A percentile compares a stretch with the other conserved stretches of the same genome.
These are phyloP conservation scores for Naganishia onofrii DNA, from an alignment of 768 basidiomycete species.

Conservation along the genomic window DNA sequence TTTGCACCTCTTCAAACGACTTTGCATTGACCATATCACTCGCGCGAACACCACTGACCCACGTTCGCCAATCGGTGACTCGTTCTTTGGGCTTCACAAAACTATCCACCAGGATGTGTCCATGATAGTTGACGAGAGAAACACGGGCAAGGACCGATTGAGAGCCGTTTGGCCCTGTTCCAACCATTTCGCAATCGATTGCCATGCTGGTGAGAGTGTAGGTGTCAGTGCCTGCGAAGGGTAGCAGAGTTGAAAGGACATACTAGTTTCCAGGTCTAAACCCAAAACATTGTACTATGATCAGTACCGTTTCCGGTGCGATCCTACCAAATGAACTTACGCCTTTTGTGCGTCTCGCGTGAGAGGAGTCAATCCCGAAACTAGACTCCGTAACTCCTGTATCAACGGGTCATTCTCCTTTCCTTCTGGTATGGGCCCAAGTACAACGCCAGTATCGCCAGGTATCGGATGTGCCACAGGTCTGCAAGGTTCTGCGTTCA, in stretches of 20 bases:
- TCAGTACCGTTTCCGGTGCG: background rate
- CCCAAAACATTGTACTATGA: no score
- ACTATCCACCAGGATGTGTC: slow-evolving; percentile 72
- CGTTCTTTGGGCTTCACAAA: slow-evolving; percentile 82
- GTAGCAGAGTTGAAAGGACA: background rate
- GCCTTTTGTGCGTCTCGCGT: slow-evolving; percentile 46
- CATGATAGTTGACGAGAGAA: slow-evolving; percentile 83
- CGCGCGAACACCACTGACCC: slow-evolving; percentile 77
- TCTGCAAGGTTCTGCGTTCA: background rate
- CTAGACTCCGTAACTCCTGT: slow-evolving; percentile 48
- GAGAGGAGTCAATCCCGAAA: slow-evolving; percentile 39
- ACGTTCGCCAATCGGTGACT: slow-evolving; percentile 89
- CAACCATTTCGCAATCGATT: slow-evolving; percentile 97
- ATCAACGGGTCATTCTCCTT: slow-evolving; percentile 15
- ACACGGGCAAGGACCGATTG: slow-evolving; percentile 86
- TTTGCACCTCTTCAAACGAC: slow-evolving; percentile 74
- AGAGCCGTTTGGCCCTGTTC: slow-evolving; percentile 74
- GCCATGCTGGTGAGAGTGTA: slow-evolving; percentile 56
- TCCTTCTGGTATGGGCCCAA: slow-evolving; percentile 11
- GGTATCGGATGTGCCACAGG: background rate
- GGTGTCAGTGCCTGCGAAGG: background rate
- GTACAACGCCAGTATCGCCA: slow-evolving; percentile 10
- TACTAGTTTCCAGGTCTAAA: slow-evolving; percentile 49
- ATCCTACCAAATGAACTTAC: slow-evolving; percentile 37
- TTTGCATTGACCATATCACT: slow-evolving; percentile 73